Conservation (phyloP, 169 alveolate species). For the Cryptosporidium parvum region DNA sequence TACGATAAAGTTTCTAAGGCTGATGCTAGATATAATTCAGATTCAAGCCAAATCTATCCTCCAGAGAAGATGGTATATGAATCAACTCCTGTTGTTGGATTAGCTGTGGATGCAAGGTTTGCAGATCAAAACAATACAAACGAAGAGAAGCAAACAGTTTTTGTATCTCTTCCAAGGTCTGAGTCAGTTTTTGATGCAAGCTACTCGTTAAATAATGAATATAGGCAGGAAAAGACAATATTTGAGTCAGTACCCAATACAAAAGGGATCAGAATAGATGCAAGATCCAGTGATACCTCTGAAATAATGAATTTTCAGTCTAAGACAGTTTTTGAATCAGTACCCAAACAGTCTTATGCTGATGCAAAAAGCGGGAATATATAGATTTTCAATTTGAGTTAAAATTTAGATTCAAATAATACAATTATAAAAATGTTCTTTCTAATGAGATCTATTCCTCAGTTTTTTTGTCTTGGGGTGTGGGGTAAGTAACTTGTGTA, state of each 20-base stretch:
- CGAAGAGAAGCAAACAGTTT: conserved; percentile 14
- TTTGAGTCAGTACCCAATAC: conserved; percentile 44
- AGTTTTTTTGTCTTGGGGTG: neutral
- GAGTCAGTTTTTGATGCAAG: conserved; percentile 37
- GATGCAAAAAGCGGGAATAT: conserved; percentile 49
- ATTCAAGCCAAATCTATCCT: neutral
- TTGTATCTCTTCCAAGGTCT: conserved; percentile 50
- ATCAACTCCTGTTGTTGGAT: conserved; percentile 21
- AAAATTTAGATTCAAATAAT: neutral
- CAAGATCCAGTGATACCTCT: conserved; percentile 14
- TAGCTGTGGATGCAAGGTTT: conserved; percentile 34
- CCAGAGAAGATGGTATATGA: conserved; percentile 37
- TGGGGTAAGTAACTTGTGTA: conserved; percentile 46
- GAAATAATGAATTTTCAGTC: neutral
- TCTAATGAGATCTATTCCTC: neutral
- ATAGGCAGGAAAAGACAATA: conserved; percentile 25
- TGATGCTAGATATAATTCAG: neutral
- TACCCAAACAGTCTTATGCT: conserved; percentile 57
- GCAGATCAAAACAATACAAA: conserved; percentile 4
- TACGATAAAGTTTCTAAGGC: neutral
- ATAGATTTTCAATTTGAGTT: neutral
- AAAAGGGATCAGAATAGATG: conserved; percentile 23
- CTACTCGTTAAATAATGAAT: neutral
- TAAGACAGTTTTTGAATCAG: conserved; percentile 36
- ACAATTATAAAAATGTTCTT: neutral